Conservation (phyloP, 2,329 filamentous ascomycete genomes). For the Plectosphaerella sp. region DNA sequence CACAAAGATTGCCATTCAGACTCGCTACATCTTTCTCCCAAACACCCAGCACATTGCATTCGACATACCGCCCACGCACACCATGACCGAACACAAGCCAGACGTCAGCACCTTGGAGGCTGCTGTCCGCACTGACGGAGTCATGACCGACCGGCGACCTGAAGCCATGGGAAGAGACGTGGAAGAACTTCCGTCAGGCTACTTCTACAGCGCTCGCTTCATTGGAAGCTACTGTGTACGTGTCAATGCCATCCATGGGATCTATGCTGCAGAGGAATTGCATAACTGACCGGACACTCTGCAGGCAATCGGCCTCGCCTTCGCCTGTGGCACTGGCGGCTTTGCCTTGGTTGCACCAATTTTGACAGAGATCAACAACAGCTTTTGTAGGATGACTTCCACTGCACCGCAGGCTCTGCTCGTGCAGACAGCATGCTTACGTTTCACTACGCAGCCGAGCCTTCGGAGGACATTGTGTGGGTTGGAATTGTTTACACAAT, state of each 20-base stretch:
- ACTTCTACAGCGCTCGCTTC: neutral
- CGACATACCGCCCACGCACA: neutral
- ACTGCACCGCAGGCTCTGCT: neutral
- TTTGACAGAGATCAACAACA: neutral
- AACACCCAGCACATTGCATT: neutral
- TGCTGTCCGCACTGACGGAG: neutral
- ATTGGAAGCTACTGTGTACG: neutral
- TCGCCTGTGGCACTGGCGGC: neutral
- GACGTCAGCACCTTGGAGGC: neutral
- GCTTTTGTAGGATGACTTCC: neutral
- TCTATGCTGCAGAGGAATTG: neutral
- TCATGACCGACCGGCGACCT: neutral
- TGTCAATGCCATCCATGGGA: neutral
- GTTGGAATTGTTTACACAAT: constrained; percentile 22
- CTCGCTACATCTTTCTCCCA: neutral
- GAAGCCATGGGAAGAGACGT: neutral
- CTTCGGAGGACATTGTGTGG: constrained; percentile 18
- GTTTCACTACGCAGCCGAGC: neutral
- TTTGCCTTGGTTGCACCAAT: neutral
- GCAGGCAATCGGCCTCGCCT: neutral
- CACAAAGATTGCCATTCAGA: neutral
- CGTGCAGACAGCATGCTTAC: neutral
- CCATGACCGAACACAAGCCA: neutral
- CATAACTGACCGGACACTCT: neutral
- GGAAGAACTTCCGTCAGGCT: neutral